phyloP scores from a whole-genome alignment of 2,329 filamentous ascomycete species.

The Trichoderma guizhouense region DNA sequence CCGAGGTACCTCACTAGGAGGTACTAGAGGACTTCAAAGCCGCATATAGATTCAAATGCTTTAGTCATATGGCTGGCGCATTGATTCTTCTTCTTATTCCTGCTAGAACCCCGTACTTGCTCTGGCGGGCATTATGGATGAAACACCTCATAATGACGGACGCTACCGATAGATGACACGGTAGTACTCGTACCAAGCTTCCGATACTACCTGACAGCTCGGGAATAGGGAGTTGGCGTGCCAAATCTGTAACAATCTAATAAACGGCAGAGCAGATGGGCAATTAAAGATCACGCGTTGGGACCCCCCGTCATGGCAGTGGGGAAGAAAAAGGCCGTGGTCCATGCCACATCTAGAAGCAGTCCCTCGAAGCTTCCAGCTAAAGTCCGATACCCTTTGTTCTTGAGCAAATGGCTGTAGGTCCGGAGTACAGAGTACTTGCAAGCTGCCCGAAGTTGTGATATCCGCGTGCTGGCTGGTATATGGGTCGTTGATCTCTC shows the following conservation, averaged over 20 bases:
- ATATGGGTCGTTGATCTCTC: background rate
- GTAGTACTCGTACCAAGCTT: background rate
- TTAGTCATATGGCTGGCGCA: background rate
- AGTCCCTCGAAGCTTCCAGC: background rate
- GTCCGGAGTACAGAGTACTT: background rate
- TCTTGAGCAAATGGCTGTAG: background rate
- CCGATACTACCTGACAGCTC: background rate
- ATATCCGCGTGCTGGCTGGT: background rate
- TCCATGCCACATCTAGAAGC: conserved; percentile 6
- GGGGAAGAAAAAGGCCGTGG: background rate
- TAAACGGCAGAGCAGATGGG: background rate
- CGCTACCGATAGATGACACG: background rate
- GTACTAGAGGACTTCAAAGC: background rate
- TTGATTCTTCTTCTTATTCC: background rate
- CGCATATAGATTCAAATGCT: background rate
- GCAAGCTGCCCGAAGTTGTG: background rate
- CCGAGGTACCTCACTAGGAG: background rate
- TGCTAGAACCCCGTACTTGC: background rate
- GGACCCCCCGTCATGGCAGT: background rate
- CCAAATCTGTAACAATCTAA: background rate
- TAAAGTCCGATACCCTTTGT: background rate
- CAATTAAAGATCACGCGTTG: background rate
- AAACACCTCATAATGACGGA: background rate
- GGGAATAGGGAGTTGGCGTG: background rate
- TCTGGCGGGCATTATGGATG: background rate